Conservation (phyloP, 192 early-diverging fungal species). For the Powellomyces hirtus region DNA sequence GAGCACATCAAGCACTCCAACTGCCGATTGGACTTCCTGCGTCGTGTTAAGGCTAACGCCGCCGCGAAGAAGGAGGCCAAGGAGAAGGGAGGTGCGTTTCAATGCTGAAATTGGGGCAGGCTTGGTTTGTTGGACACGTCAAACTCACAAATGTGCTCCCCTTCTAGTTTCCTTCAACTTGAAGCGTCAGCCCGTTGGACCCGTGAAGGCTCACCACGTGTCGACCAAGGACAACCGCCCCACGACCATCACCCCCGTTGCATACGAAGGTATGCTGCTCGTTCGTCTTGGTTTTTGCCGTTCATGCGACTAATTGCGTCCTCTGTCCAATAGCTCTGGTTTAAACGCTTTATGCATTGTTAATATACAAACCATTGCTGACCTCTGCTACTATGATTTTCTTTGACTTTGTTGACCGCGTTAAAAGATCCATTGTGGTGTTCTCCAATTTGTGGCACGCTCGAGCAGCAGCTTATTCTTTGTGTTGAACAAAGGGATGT, state of each 20-base stretch:
- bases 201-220: slow-evolving; percentile 85
- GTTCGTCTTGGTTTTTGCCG: too few relatives aligned
- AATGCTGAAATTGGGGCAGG: too few relatives aligned
- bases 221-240: slow-evolving; percentile 85
- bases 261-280: slow-evolving; percentile 79
- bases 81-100: slow-evolving; percentile 60
- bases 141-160: neutral
- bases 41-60: slow-evolving; percentile 95
- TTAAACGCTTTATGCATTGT: too few relatives aligned
- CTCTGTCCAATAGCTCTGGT: too few relatives aligned
- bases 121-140: neutral
- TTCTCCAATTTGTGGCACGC: too few relatives aligned
- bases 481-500: too few relatives aligned
- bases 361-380: too few relatives aligned
- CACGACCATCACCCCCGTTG: slow-evolving; percentile 90
- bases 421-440: too few relatives aligned
- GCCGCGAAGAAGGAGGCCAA: slow-evolving; percentile 80
- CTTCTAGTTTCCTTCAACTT: slow-evolving; percentile 63
- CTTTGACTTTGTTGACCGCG: too few relatives aligned
- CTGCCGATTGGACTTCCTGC: slow-evolving; percentile 97
- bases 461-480: too few relatives aligned
- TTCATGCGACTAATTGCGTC: too few relatives aligned
- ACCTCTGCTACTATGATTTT: too few relatives aligned
- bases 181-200: slow-evolving; percentile 88
- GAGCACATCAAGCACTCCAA: slow-evolving; percentile 99